Evolutionary conservation across 2,329 filamentous ascomycete genomes (phyloP).

Genomic region (Nothophoma quercina): DNA sequence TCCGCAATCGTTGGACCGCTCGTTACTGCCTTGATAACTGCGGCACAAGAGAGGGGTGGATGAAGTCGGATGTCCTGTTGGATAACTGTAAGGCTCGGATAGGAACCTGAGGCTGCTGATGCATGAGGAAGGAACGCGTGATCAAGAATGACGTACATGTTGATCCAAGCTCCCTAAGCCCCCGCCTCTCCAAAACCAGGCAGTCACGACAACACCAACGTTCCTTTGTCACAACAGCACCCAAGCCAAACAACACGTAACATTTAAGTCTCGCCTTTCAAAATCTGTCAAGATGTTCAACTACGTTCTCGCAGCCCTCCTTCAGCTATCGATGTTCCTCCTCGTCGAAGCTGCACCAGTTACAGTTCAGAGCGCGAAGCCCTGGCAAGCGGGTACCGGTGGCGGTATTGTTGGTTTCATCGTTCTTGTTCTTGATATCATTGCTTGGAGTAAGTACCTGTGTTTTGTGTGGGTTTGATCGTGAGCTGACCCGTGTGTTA

Average conservation of each 20-base stretch:
- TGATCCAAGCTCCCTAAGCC: not conserved
- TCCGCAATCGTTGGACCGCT: too few species aligned
- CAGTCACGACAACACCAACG: conserved; percentile 7
- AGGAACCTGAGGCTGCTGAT: not conserved
- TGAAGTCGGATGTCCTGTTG: not conserved
- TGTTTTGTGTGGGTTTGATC: not conserved
- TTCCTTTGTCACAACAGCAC: not conserved
- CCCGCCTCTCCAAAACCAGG: conserved; percentile 13
- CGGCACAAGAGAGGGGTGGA: too few species aligned
- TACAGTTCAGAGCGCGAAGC: conserved; percentile 49
- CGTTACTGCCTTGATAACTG: too few species aligned
- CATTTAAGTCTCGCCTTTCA: not conserved
- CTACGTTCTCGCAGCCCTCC: conserved; percentile 52
- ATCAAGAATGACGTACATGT: conserved; percentile 9
- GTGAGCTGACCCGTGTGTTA: conserved; percentile 24
- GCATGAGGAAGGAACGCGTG: conserved; percentile 4
- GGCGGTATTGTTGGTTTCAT: conserved; percentile 69
- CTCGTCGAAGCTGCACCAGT: conserved; percentile 59
- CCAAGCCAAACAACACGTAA: not conserved
- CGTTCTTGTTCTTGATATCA: conserved; percentile 67
- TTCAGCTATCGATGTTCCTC: conserved; percentile 62
- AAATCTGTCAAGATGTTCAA: conserved; percentile 39
- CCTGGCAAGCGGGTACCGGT: conserved; percentile 67
- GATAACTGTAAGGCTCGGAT: not conserved
- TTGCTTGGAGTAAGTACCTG: conserved; percentile 69